Evolutionary conservation across 352 stramenopile genomes (phyloP).

Genomic region (Globisporangium perplexum): DNA sequence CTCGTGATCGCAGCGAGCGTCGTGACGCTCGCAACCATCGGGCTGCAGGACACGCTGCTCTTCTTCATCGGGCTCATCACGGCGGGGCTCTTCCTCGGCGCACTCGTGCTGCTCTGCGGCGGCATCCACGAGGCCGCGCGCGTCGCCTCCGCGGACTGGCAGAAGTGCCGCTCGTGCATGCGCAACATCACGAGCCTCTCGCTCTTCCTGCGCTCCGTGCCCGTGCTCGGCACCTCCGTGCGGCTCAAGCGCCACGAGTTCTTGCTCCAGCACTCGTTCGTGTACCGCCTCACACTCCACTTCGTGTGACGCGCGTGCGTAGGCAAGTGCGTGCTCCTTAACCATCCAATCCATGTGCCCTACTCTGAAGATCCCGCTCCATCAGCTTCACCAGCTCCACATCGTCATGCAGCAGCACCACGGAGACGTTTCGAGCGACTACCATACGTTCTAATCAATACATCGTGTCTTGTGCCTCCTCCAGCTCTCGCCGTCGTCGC

Average conservation of each 20-base stretch:
- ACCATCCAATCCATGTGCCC: no score
- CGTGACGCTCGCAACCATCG: constrained; percentile 40
- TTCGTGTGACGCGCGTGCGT: no score
- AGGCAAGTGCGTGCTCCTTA: no score
- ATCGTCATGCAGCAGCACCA: no score
- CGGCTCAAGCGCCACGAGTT: constrained; percentile 77
- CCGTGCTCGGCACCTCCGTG: constrained; percentile 56
- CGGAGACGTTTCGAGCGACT: no score
- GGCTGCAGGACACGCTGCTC: constrained; percentile 50
- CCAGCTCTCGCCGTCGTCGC: no score
- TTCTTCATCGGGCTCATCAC: constrained; percentile 46
- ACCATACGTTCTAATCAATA: no score
- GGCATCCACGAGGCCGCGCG: constrained; percentile 50
- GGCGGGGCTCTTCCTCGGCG: constrained; percentile 44
- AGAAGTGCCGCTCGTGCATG: constrained; percentile 65
- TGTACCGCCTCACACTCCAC: constrained; percentile 76
- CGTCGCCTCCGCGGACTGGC: constrained; percentile 61
- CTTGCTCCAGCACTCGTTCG: constrained; percentile 70
- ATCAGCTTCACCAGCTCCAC: no score
- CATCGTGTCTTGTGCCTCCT: no score
- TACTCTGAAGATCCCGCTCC: no score
- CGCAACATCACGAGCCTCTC: constrained; percentile 80
- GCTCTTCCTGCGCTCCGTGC: constrained; percentile 71
- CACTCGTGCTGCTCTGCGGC: constrained; percentile 56
- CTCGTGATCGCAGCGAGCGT: constrained; percentile 45